Conservation (phyloP, 345 rosid genomes). For the Bruguiera sexangula region DNA sequence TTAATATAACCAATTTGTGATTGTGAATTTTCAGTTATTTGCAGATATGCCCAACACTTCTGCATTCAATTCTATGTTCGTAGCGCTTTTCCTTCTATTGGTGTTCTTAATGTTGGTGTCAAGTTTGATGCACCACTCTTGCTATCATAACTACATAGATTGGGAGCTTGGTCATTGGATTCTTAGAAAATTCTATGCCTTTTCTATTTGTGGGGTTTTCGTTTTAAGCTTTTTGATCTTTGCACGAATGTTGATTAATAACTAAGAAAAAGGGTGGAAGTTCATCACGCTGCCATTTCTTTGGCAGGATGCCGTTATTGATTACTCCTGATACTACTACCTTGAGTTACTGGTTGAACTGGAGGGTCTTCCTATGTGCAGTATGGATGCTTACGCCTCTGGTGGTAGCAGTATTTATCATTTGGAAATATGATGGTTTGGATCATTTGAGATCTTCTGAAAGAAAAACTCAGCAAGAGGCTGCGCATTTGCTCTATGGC, state of each 20-base stretch:
- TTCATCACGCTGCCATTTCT: conserved; percentile 10
- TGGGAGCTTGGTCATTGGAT: background rate
- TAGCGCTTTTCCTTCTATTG: too few species aligned
- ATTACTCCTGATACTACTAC: conserved; percentile 29
- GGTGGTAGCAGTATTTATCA: conserved; percentile 32
- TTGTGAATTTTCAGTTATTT: too few species aligned
- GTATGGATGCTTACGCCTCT: conserved; percentile 45
- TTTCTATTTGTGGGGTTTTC: background rate
- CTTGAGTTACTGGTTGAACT: conserved; percentile 63
- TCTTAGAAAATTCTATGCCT: background rate
- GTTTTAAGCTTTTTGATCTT: background rate
- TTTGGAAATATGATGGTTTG: conserved; percentile 50
- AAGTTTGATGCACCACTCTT: too few species aligned
- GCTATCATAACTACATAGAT: too few species aligned
- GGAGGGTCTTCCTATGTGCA: conserved; percentile 65
- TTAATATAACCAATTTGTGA: too few species aligned
- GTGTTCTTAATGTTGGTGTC: too few species aligned
- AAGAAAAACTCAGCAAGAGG: conserved; percentile 23
- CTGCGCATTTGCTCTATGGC: conserved; percentile 18
- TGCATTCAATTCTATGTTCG: too few species aligned
- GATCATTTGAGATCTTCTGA: conserved; percentile 24
- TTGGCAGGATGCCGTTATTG: conserved; percentile 33
- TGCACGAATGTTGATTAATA: background rate
- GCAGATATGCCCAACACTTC: too few species aligned
- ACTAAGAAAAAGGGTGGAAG: background rate